Base-by-base conservation (phyloP, 1,284 basidiomycete species). In the Fomitopsis pinicola region DNA sequence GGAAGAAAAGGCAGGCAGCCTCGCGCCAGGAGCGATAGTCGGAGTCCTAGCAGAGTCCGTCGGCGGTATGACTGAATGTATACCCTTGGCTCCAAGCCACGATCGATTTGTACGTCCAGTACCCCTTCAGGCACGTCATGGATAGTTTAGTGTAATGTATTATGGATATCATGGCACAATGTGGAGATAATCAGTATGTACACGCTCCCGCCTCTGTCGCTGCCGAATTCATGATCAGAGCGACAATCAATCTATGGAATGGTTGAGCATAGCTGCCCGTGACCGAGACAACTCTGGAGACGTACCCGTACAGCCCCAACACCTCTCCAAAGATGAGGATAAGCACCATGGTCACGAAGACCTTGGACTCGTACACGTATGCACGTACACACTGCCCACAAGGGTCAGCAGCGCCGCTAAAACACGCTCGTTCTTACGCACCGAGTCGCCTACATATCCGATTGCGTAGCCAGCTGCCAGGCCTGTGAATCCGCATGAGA, bases 381-480 rank as follows among this genome's bases (percentile, higher is more conserved):
- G 88, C 88, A 63, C 87, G 85, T 40, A 90, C 87, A 66, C 86
- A 89, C 87, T 88, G 59, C 22, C 7, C 3, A 19, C 14, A 36
- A 7, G n/a, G 46, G 42, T 58, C 44, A 42, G 12, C 30, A 50
- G 40, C 67, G 55, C 61, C 33, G 36, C 4, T 53, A 35, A 28
- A 62, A 55, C 55, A 38, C 33, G 45, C 9, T 8, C 14, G 12
- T 40, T 33, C 44, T 22, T 3, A 76, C 90, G 64, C 69, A 95
- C 95, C 26, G 96, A 88, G 72, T 99, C 97, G 60, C 96, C 97
- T 30, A 98, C 94, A 64, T 91, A 87, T 36, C 97, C 97, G 73
- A 99, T 97, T n/a, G 97, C 95, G 72, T 95, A 97, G 7, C 97
- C 97, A 2, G 97, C 97, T n/a, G 95, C 92, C 53, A 99, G 77